Evolutionary conservation across 225 moss, liverwort and hornwort species (phyloP).

Genomic region (Polytrichum formosum): DNA sequence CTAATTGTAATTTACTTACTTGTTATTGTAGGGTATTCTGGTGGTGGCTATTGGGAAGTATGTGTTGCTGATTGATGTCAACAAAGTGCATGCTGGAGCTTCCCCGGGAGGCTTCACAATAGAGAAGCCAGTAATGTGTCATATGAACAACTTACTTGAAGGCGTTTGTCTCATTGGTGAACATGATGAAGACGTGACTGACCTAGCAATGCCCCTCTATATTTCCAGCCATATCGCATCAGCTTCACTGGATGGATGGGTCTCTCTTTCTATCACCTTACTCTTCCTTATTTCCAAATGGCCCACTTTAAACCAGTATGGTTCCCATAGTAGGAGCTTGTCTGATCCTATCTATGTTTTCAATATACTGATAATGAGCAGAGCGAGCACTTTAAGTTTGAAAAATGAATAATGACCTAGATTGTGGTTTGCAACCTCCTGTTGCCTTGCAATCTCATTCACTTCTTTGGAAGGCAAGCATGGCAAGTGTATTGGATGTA

Average conservation of each 20-base stretch:
- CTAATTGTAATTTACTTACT: neutral
- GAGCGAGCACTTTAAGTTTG: too few relatives aligned
- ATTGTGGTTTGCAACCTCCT: neutral
- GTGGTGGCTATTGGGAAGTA: slow-evolving; percentile 92
- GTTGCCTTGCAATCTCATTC: neutral
- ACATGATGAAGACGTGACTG: slow-evolving; percentile 86
- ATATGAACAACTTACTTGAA: slow-evolving; percentile 68
- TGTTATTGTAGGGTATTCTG: slow-evolving; percentile 67
- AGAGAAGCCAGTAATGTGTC: slow-evolving; percentile 60
- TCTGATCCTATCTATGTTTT: too few relatives aligned
- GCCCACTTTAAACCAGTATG: neutral
- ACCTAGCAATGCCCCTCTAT: slow-evolving; percentile 74
- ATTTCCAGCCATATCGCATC: slow-evolving; percentile 72
- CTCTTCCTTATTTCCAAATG: neutral
- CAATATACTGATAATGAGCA: too few relatives aligned
- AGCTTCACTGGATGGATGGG: slow-evolving; percentile 79
- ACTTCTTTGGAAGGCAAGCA: neutral
- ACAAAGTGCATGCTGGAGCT: slow-evolving; percentile 59
- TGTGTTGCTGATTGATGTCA: slow-evolving; percentile 73
- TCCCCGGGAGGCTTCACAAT: slow-evolving; percentile 68
- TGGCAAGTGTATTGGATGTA: too few relatives aligned
- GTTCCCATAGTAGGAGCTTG: too few relatives aligned
- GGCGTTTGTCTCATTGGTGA: slow-evolving; percentile 78
- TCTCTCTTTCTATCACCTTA: slow-evolving; percentile 6
- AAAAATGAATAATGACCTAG: too few relatives aligned